Evolutionary conservation across 2,329 filamentous ascomycete genomes (phyloP).

Genomic region (Fusarium acutatum): DNA sequence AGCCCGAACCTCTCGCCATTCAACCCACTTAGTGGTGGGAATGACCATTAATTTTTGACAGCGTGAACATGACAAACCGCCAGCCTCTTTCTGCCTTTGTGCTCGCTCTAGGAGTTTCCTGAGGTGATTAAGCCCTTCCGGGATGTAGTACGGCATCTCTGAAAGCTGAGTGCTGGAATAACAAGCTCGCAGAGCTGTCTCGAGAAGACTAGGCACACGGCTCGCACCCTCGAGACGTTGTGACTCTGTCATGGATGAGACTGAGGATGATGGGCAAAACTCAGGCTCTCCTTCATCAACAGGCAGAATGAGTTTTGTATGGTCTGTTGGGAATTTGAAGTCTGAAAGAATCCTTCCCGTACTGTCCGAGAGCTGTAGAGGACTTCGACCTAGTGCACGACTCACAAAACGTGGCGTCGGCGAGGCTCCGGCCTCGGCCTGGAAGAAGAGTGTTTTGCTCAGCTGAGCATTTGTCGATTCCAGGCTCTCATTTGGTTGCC

Average conservation of each 20-base stretch:
- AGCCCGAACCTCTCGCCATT: slow-evolving; percentile 62
- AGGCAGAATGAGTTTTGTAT: slow-evolving; percentile 31
- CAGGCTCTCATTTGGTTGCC: slow-evolving; percentile 48
- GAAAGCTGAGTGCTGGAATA: slow-evolving; percentile 53
- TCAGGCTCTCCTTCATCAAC: slow-evolving; percentile 32
- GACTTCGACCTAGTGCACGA: slow-evolving; percentile 43
- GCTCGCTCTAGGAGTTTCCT: slow-evolving; percentile 52
- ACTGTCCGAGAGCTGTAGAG: slow-evolving; percentile 45
- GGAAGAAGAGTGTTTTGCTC: slow-evolving; percentile 13
- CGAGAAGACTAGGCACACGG: slow-evolving; percentile 59
- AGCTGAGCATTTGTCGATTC: slow-evolving; percentile 8
- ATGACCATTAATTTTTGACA: slow-evolving; percentile 60
- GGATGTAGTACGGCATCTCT: slow-evolving; percentile 54
- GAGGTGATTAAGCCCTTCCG: slow-evolving; percentile 53
- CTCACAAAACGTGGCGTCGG: slow-evolving; percentile 35
- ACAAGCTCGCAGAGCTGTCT: slow-evolving; percentile 59
- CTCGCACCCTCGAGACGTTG: slow-evolving; percentile 37
- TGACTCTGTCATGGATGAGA: slow-evolving; percentile 13
- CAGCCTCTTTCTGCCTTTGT: slow-evolving; percentile 53
- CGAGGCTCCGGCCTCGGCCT: not conserved
- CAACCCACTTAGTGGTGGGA: slow-evolving; percentile 67
- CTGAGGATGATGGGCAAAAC: slow-evolving; percentile 1
- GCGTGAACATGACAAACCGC: slow-evolving; percentile 60
- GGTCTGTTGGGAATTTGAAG: slow-evolving; percentile 42
- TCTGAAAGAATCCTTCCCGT: slow-evolving; percentile 42